Evolutionary conservation across 345 rosid genomes (phyloP).

Genomic region (Eucalyptus sp.): DNA sequence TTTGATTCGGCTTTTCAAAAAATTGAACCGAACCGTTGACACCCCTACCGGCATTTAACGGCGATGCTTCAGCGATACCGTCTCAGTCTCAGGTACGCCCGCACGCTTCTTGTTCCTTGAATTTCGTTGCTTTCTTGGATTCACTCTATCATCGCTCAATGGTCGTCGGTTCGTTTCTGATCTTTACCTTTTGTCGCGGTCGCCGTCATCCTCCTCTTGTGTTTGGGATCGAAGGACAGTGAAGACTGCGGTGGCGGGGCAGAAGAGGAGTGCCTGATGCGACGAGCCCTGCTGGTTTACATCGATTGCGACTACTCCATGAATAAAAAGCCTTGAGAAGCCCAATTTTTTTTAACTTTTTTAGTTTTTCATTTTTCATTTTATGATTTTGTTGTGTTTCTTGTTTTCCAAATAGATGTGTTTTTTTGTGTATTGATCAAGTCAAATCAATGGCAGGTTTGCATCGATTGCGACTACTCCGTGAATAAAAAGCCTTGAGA

Average conservation of each 20-base stretch:
- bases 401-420: neutral
- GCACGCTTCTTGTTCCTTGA: neutral
- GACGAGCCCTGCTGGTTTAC: neutral
- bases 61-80: neutral
- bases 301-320: neutral
- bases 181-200: neutral
- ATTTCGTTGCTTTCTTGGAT: neutral
- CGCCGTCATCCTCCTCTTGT: neutral
- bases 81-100: neutral
- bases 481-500: neutral
- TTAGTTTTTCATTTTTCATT: too few relatives aligned
- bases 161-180: neutral
- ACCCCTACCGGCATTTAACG: neutral
- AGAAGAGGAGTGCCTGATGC: conserved; percentile 1
- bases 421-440: neutral
- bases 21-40: too few relatives aligned
- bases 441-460: neutral
- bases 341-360: too few relatives aligned
- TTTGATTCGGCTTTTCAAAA: too few relatives aligned
- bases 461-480: too few relatives aligned
- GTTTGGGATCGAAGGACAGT: neutral
- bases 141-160: neutral
- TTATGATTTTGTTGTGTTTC: too few relatives aligned
- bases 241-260: neutral
- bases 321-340: neutral